Evolutionary conservation across 1,139 yeast species (phyloP).

Genomic region (Geotrichum siamense): DNA sequence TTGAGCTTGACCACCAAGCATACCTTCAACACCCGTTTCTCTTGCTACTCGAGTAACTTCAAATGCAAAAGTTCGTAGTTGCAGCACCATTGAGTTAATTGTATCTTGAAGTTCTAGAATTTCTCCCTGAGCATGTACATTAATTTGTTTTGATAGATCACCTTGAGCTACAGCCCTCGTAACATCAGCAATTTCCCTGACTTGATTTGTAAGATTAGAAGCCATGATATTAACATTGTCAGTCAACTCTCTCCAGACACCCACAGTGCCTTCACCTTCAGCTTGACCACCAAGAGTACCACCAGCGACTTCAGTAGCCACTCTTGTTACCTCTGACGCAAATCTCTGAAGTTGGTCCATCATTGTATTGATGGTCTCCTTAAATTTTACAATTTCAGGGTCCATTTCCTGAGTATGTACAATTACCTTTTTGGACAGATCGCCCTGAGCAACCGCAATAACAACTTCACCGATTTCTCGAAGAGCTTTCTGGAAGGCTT

Average conservation of each 20-base stretch:
- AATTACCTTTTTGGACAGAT: slow-evolving; percentile 66
- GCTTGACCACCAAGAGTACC: slow-evolving; percentile 89
- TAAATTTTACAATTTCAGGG: slow-evolving; percentile 65
- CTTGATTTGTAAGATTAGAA: slow-evolving; percentile 72
- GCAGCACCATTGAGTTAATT: slow-evolving; percentile 82
- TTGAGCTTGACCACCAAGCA: slow-evolving; percentile 81
- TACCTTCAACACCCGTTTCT: slow-evolving; percentile 84
- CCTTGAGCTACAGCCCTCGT: slow-evolving; percentile 80
- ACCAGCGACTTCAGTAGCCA: slow-evolving; percentile 83
- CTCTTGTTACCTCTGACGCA: slow-evolving; percentile 75
- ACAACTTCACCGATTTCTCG: slow-evolving; percentile 78
- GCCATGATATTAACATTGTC: slow-evolving; percentile 88
- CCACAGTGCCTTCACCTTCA: slow-evolving; percentile 72
- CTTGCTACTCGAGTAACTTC: slow-evolving; percentile 85
- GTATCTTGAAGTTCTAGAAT: slow-evolving; percentile 71
- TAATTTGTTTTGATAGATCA: slow-evolving; percentile 66
- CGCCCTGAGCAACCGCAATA: slow-evolving; percentile 80
- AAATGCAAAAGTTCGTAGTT: slow-evolving; percentile 76
- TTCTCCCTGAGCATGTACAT: slow-evolving; percentile 81
- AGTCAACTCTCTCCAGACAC: slow-evolving; percentile 78
- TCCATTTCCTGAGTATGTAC: slow-evolving; percentile 67
- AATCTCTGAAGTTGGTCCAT: slow-evolving; percentile 80
- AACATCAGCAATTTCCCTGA: slow-evolving; percentile 80
- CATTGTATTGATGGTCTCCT: slow-evolving; percentile 77
- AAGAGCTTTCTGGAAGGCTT: slow-evolving; percentile 68